Percentiles rank a stretch among this genome's conserved stretches.
These are phyloP conservation scores for Fusarium sp. DNA, from an alignment of 2,329 filamentous ascomycete genomes.

Conservation along the genomic window DNA sequence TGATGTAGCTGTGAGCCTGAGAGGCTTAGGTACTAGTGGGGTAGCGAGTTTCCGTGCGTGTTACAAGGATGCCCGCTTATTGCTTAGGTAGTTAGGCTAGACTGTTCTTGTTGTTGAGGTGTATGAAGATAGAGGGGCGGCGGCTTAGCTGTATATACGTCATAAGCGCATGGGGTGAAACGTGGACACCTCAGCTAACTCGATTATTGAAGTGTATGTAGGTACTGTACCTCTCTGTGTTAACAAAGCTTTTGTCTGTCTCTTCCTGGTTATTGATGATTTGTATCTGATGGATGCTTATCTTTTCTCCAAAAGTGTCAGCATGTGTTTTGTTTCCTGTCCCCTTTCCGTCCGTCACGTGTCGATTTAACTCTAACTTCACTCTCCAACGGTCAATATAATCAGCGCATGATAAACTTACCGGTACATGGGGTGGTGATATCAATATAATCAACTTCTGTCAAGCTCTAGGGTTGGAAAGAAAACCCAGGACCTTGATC, in stretches of 20 bases:
- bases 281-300: background rate
- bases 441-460: background rate
- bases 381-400: constrained; percentile 4
- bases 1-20: constrained; percentile 39
- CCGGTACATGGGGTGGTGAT: background rate
- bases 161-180: constrained; percentile 19
- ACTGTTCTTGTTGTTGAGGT: background rate
- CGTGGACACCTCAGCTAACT: background rate
- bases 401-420: constrained; percentile 13
- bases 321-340: background rate
- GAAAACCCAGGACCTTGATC: background rate
- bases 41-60: background rate
- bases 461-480: background rate
- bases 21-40: constrained; percentile 17
- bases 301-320: background rate
- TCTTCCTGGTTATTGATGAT: background rate
- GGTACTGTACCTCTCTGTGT: background rate
- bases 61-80: constrained; percentile 13
- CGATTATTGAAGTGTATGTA: background rate
- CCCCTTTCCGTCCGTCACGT: background rate
- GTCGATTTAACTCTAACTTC: constrained; percentile 8
- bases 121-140: constrained; percentile 18
- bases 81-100: constrained; percentile 2
- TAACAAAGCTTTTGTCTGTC: background rate
- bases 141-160: constrained; percentile 10